Base-by-base conservation (phyloP, 202 grass and related monocot genomes). In the Panicum virgatum region DNA sequence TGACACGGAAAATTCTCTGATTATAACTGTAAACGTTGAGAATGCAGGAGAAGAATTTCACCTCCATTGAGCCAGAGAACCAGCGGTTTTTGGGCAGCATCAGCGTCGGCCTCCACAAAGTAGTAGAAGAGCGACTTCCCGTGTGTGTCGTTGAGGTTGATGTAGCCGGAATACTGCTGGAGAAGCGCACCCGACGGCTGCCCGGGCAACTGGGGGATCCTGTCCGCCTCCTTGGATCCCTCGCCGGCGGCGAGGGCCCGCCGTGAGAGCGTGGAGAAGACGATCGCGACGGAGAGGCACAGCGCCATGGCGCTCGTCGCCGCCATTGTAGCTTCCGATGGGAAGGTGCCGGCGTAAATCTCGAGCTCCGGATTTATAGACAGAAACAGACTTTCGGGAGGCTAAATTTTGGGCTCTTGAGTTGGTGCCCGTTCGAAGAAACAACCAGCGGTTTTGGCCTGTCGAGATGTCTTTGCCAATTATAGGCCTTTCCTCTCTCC, bases 61-160 rank as follows among this genome's bases (percentile, higher is more conserved):
- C 87, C 92, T 88, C 89, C 92, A 36, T 86, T 95, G 34, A 94
- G 89, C 92, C 92, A 94, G 36, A 94, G 32, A 29, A 94, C 32
- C 1, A 94, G 84, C 3, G 92, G 89, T 1, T 92, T 92, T 1
- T 51, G 59, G 5, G 69, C 83, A 5, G 87, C 40, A 39, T 88
- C 77, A 32, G 26, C 32, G 38, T 74, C 46, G 22, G 89, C 83
- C 84, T 91, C 92, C 0, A 80, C 92, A 0, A 92, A 94, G 82
- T 92, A 92, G 76, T 94, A 94, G 86, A 94, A 94, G 73, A 90
- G 79, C 7, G 82, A 73, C 69, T 88, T 85, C 7, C 82, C 82
- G 12, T 30, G 51, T 12, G 47, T 76, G 8, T 60, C 19, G 1
- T 83, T 66, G 42, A 94, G 44, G 64, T 86, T 70, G 40, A 90